A percentile compares a stretch with the other conserved stretches of the same genome.
Evolutionary conservation across 75 land plant genomes (phyloP).

Genomic region (Azolla pinnata): DNA sequence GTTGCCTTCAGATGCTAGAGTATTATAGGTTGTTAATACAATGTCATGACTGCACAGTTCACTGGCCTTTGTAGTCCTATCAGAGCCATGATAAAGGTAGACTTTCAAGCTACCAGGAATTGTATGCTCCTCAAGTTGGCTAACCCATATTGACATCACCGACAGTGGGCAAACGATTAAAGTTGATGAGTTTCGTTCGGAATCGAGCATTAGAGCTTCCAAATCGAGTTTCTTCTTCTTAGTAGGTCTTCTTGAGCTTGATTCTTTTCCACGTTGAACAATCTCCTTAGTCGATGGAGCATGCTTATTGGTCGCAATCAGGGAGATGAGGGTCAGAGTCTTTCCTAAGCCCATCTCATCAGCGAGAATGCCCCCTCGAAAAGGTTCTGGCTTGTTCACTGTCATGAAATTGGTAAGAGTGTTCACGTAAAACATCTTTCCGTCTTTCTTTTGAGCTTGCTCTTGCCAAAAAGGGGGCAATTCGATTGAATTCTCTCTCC

Average conservation of each 20-base stretch:
- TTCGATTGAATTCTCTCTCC: slow-evolving; percentile 59
- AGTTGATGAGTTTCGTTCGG: slow-evolving; percentile 14
- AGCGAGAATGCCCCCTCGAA: slow-evolving; percentile 80
- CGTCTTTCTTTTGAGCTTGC: slow-evolving; percentile 17
- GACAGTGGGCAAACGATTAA: slow-evolving; percentile 80
- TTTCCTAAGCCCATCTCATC: slow-evolving; percentile 98
- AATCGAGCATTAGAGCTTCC: background rate
- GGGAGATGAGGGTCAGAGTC: slow-evolving; percentile 65
- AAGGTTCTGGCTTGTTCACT: slow-evolving; percentile 41
- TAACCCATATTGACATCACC: slow-evolving; percentile 72
- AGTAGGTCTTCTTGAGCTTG: slow-evolving; percentile 2
- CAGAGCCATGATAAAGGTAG: slow-evolving; percentile 62
- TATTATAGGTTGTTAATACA: slow-evolving; percentile 81
- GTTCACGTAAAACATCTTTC: slow-evolving; percentile 34
- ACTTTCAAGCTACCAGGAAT: slow-evolving; percentile 45
- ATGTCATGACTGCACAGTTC: slow-evolving; percentile 55
- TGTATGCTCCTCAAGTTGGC: slow-evolving; percentile 76
- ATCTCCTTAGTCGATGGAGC: slow-evolving; percentile 3
- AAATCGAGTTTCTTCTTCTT: slow-evolving; percentile 9
- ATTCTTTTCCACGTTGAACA: background rate
- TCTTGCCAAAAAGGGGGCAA: slow-evolving; percentile 87
- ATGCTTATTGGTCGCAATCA: slow-evolving; percentile 61
- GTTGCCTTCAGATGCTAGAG: slow-evolving; percentile 45
- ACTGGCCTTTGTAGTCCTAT: slow-evolving; percentile 38
- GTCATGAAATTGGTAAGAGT: slow-evolving; percentile 58